A percentile compares a stretch with the other conserved stretches of the same genome.
Evolutionary conservation across 2,329 filamentous ascomycete genomes (phyloP).

Genomic region (Chaetomiaceae sp.): DNA sequence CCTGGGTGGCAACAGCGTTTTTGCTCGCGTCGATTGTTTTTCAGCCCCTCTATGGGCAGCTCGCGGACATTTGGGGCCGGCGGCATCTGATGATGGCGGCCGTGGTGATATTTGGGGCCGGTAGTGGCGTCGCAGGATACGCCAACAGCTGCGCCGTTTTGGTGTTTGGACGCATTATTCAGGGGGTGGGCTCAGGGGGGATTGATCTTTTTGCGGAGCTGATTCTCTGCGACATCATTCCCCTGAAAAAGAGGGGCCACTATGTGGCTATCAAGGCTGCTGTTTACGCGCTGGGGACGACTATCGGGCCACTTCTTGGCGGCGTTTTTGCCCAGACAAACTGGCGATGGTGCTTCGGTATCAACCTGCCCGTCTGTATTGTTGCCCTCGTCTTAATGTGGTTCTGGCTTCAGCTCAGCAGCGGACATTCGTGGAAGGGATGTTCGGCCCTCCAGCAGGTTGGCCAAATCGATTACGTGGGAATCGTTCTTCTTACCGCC

Average conservation of each 20-base stretch:
- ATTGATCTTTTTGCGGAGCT: constrained; percentile 38
- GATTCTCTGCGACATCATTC: constrained; percentile 47
- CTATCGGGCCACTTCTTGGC: constrained; percentile 32
- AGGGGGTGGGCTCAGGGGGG: constrained; percentile 42
- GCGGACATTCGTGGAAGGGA: constrained; percentile 10
- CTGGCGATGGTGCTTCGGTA: constrained; percentile 41
- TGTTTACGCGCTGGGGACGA: constrained; percentile 34
- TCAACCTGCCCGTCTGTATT: constrained; percentile 29
- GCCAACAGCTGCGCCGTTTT: constrained; percentile 38
- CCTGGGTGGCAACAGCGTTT: constrained; percentile 29
- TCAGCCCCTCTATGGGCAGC: constrained; percentile 44
- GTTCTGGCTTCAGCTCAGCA: constrained; percentile 25
- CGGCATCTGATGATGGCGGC: constrained; percentile 36
- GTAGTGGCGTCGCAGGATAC: constrained; percentile 43
- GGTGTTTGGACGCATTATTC: constrained; percentile 38
- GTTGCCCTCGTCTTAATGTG: constrained; percentile 24
- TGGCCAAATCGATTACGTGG: constrained; percentile 20
- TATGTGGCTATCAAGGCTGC: constrained; percentile 37
- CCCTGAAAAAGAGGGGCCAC: constrained; percentile 42
- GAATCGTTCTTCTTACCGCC: constrained; percentile 22
- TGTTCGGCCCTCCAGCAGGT: constrained; percentile 13
- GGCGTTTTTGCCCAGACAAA: constrained; percentile 28
- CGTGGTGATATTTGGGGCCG: constrained; percentile 42
- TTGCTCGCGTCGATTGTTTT: constrained; percentile 35
- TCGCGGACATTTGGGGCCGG: constrained; percentile 46